These are phyloP conservation scores for Globisporangium camurandrum DNA, from an alignment of 352 stramenopile species.

Conservation along the genomic window DNA sequence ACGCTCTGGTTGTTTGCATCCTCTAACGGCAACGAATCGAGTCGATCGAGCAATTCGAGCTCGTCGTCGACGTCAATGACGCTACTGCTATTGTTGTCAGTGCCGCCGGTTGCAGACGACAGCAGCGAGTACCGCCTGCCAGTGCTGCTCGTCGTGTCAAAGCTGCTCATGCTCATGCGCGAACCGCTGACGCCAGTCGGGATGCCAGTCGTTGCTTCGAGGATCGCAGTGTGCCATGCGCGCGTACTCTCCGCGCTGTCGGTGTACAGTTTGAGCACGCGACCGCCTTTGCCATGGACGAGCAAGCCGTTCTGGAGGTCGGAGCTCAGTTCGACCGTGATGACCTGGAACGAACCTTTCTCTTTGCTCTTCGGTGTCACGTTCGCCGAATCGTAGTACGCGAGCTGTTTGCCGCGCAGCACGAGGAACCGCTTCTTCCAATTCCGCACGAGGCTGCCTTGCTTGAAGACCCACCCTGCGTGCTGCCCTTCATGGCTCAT, in stretches of 20 bases:
- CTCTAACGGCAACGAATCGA: slow-evolving; percentile 49
- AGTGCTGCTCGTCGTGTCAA: slow-evolving; percentile 10
- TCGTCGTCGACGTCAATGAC: slow-evolving; percentile 46
- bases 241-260: slow-evolving; percentile 60
- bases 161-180: slow-evolving; percentile 9
- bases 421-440: slow-evolving; percentile 88
- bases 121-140: slow-evolving; percentile 38
- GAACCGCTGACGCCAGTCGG: slow-evolving; percentile 2
- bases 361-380: slow-evolving; percentile 51
- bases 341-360: slow-evolving; percentile 79
- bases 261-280: slow-evolving; percentile 86
- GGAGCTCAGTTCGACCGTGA: slow-evolving; percentile 73
- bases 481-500: slow-evolving; percentile 45
- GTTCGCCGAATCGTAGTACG: slow-evolving; percentile 76
- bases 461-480: slow-evolving; percentile 79
- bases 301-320: slow-evolving; percentile 81
- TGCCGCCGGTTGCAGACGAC: slow-evolving; percentile 17
- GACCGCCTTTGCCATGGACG: slow-evolving; percentile 67
- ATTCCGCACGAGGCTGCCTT: slow-evolving; percentile 69
- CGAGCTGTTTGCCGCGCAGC: slow-evolving; percentile 66
- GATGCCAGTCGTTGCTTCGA: slow-evolving; percentile 41
- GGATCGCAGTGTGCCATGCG: slow-evolving; percentile 68
- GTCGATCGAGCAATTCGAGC: slow-evolving; percentile 38
- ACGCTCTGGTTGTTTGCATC: slow-evolving; percentile 30
- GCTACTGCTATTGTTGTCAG: slow-evolving; percentile 14